Evolutionary conservation across 257 asterid species (phyloP).

Genomic region (Scutellaria baicalensis): DNA sequence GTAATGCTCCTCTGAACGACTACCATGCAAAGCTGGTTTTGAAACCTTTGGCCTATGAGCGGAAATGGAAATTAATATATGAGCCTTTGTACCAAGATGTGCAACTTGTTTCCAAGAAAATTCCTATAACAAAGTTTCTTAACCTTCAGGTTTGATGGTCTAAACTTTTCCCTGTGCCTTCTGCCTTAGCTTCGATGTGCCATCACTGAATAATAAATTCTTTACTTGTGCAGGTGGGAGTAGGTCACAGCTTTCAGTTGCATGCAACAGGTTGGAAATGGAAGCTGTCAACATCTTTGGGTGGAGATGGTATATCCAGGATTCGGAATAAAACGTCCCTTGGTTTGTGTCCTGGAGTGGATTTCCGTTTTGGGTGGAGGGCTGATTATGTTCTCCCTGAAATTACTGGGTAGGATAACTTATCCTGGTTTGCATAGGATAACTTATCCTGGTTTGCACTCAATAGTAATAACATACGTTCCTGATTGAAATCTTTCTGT

Average conservation of each 20-base stretch:
- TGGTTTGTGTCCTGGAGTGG: constrained; percentile 86
- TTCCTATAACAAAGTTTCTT: constrained; percentile 75
- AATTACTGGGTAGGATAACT: constrained; percentile 64
- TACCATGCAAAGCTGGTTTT: constrained; percentile 85
- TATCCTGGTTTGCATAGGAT: constrained; percentile 19
- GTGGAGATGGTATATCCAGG: constrained; percentile 80
- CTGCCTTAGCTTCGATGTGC: background rate
- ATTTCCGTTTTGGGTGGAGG: constrained; percentile 94
- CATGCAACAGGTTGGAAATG: constrained; percentile 99
- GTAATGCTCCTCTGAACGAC: constrained; percentile 78
- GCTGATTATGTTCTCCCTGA: constrained; percentile 94
- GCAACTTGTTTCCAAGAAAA: constrained; percentile 89
- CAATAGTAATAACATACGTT: background rate
- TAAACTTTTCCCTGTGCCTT: background rate
- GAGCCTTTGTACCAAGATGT: constrained; percentile 87
- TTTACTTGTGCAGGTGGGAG: constrained; percentile 63
- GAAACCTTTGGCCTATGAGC: constrained; percentile 78
- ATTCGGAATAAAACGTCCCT: constrained; percentile 83
- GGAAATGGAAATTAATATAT: constrained; percentile 79
- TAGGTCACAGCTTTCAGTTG: constrained; percentile 88
- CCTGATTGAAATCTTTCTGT: background rate
- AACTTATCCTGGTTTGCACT: background rate
- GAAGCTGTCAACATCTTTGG: constrained; percentile 80
- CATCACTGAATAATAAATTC: background rate
- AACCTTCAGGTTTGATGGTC: constrained; percentile 74